phyloP scores from a whole-genome alignment of 2,329 filamentous ascomycete genomes.

The Microdochium paspali region DNA sequence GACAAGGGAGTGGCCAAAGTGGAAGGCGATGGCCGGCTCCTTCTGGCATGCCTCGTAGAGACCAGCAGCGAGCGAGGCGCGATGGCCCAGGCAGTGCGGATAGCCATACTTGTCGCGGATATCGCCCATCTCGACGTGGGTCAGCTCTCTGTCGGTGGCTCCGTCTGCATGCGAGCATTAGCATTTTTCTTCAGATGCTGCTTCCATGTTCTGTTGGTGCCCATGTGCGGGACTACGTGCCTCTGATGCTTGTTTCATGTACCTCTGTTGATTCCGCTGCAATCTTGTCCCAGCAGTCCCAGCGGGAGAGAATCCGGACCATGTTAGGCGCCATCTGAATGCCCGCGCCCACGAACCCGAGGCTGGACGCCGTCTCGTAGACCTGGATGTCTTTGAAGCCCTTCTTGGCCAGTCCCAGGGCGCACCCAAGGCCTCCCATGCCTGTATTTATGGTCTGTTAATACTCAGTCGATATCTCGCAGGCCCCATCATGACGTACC shows the following conservation, averaged over 20 bases:
- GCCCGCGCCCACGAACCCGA: slow-evolving; percentile 77
- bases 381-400: slow-evolving; percentile 67
- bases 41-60: slow-evolving; percentile 62
- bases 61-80: slow-evolving; percentile 58
- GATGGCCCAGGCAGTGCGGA: slow-evolving; percentile 73
- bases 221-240: neutral
- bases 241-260: slow-evolving; percentile 57
- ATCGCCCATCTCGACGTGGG: slow-evolving; percentile 59
- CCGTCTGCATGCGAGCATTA: slow-evolving; percentile 61
- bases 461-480: neutral
- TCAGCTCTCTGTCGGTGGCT: slow-evolving; percentile 57
- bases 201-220: too few species aligned
- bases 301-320: slow-evolving; percentile 61
- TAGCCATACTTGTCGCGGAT: slow-evolving; percentile 61
- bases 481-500: neutral
- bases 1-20: slow-evolving; percentile 50
- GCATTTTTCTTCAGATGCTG: too few species aligned
- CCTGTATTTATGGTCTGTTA: slow-evolving; percentile 31
- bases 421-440: slow-evolving; percentile 69
- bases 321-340: slow-evolving; percentile 82
- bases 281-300: slow-evolving; percentile 66
- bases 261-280: slow-evolving; percentile 62
- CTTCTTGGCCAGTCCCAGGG: slow-evolving; percentile 64
- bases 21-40: slow-evolving; percentile 56
- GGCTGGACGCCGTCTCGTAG: slow-evolving; percentile 61